Base-by-base conservation (phyloP, 1,139 yeast species). In the Torulaspora globosa region DNA sequence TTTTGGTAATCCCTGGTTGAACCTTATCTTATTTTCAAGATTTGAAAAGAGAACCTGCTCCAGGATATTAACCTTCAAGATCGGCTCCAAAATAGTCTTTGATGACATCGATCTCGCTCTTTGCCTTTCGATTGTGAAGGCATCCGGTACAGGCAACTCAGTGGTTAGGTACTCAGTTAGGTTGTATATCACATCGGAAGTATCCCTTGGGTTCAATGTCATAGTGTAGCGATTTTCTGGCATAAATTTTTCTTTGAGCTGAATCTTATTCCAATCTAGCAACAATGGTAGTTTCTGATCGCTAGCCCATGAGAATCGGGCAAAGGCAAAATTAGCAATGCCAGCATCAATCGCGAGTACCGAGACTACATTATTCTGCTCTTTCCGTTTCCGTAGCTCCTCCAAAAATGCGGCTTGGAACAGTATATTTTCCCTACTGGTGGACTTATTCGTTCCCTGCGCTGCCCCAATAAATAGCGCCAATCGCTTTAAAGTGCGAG, bases 111-210 rank as follows among this genome's bases (percentile, higher is more conserved):
- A 70, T 35, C 85, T 67, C 39, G 73, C 68, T 32, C 85, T 58
- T 55, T 81, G 87, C 44, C 78, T 62, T 55, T 81, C 86, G 4
- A 80, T 64, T 3, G 79, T 56, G 5, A 77, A 68, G 4, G 72
- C 57, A 47, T 72, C 72, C 0, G 79, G 73, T 0, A 52, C 28
- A 3, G 41, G 36, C 2, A 27, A 18, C 11, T 36, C 28, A 7
- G 34, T 18, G 8, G 51, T 43, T 9, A 62, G 42, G 27, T 41
- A 47, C 14, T 54, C 48, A 1, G 54, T 46, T 10, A 62, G 38
- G 3, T 42, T 39, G 6, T 40, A 43, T 0, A 50, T 65, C 39
- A 47, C 57, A 35, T 29, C 43, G 15, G 46, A 64, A 48, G 57
- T 62, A 37, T 36, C 47, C 5, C 16, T 27, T 2, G 66, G 65